Base-by-base conservation (phyloP, 306 rosid species). In the Begonia masoniana region DNA sequence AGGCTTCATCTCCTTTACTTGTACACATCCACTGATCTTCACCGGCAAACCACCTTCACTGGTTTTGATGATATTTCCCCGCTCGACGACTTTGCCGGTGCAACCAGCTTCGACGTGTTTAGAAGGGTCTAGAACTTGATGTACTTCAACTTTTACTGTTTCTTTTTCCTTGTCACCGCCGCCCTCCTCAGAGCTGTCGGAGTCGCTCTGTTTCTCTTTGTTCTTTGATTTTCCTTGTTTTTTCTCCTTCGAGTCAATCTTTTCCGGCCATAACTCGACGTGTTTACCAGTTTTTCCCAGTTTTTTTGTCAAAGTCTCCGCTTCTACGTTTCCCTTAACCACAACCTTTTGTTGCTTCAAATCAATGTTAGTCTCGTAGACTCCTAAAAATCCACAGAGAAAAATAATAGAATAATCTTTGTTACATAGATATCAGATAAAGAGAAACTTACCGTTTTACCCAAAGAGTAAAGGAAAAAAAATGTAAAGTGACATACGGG, bases 201-300 rank as follows among this genome's bases (percentile, higher is more conserved):
- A 53, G 0, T 81, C 68, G 19, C 57, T 65, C 14, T 65, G 76
- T 49, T 68, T 78, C 59, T 77, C 81, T 46, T 59, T 64, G 47
- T 59, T 71, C 43, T 73, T 72, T 3, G 73, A 13, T 11, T 57
- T 71, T 14, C 19, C 26, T 50, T 39, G 46, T 51, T 71, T 80
- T 24, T 80, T 80, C 58, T 73, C 67, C 31, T 66, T 82, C 19
- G 42, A 59, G 7, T 19, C 68, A 11, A 69, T 21, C 7, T 64
- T 73, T 23, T 77, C 76, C 2, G 94, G 94, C 97, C 95, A 82
- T 13, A 81, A 47, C 58, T 89, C 94, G 6, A 86, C 95, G 35
- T 66, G 89, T 47, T 71, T 85, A 5, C 84, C 86, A 6, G 80
- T 51, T 58, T 74, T 78, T 6, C 45, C 36, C 17, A 89, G 13